phyloP scores from a whole-genome alignment of 2,329 filamentous ascomycete species.

The Emericellopsis cladophorae region DNA sequence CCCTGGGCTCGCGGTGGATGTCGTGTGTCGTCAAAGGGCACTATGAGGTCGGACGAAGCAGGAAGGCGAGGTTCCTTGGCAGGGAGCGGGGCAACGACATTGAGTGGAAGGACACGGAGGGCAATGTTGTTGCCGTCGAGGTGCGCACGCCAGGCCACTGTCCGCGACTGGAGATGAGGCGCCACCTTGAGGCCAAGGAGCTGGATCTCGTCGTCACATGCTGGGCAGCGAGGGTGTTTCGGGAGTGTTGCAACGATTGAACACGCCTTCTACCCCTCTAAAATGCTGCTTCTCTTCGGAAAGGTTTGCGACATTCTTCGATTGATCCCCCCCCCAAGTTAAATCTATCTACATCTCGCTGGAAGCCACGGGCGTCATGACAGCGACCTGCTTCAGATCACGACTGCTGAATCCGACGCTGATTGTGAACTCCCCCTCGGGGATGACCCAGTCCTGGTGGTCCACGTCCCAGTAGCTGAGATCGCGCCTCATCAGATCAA shows the following conservation, averaged over 20 bases:
- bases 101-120: not conserved
- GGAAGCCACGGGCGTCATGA: not conserved
- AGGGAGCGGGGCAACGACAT: not conserved
- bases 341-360: not conserved
- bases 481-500: conserved; percentile 32
- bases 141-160: not conserved
- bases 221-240: not conserved
- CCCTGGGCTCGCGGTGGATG: not conserved
- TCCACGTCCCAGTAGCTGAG: conserved; percentile 34
- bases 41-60: not conserved
- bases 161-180: not conserved
- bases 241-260: not conserved
- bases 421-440: conserved; percentile 15
- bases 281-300: too few relatives aligned
- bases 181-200: not conserved
- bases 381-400: conserved; percentile 9
- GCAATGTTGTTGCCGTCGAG: not conserved
- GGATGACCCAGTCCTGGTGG: conserved; percentile 27
- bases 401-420: conserved; percentile 17
- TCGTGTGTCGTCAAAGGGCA: not conserved
- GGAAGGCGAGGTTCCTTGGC: not conserved
- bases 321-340: too few relatives aligned
- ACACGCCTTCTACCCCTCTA: too few relatives aligned
- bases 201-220: not conserved
- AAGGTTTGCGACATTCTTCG: too few relatives aligned